phyloP scores from a whole-genome alignment of 805 yeast genomes.

The Wickerhamomyces queroliae region DNA sequence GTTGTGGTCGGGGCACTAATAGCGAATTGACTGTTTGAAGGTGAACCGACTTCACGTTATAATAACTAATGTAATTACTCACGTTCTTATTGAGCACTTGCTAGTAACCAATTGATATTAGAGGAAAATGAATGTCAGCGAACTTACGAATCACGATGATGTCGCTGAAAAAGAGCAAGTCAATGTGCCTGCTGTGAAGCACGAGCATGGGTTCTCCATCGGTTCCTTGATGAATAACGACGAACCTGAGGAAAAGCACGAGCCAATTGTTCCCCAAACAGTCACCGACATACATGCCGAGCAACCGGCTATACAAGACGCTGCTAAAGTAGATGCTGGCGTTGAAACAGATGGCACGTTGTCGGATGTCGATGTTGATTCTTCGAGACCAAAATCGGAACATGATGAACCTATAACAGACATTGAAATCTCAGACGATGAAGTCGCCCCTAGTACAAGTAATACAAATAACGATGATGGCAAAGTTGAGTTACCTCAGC shows the following conservation, averaged over 20 bases:
- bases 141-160: background rate
- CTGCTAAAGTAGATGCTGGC: background rate
- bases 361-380: background rate
- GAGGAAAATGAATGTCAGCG: background rate
- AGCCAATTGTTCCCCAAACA: too few relatives aligned
- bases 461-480: too few relatives aligned
- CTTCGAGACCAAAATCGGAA: background rate
- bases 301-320: background rate
- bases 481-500: conserved; percentile 61
- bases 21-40: too few relatives aligned
- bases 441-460: too few relatives aligned
- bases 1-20: too few relatives aligned
- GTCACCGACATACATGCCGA: too few relatives aligned
- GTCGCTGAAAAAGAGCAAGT: background rate
- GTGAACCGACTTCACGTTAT: too few relatives aligned
- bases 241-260: background rate
- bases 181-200: too few relatives aligned
- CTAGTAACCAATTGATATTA: background rate
- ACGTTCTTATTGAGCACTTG: too few relatives aligned
- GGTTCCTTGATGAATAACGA: background rate
- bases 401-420: background rate
- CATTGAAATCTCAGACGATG: conserved; percentile 12
- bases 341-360: conserved; percentile 4
- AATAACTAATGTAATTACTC: too few relatives aligned
- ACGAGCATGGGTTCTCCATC: background rate